A percentile compares a stretch with the other conserved stretches of the same genome.
Conservation (phyloP, 805 yeast species). For the Yamadazyma olivae region DNA sequence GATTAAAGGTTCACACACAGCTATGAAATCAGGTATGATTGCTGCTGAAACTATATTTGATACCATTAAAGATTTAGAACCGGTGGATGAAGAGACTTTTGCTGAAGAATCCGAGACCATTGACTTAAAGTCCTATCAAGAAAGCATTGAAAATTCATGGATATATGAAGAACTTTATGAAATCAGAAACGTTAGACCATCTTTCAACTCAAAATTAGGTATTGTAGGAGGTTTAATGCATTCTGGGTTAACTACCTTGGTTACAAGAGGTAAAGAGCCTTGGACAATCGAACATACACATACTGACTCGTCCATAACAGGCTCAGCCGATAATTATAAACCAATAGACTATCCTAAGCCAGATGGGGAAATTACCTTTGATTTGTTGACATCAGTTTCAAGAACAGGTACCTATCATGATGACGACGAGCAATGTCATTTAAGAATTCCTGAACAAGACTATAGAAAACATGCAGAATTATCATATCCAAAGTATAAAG, state of each 20-base stretch:
- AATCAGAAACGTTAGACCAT: conserved; percentile 90
- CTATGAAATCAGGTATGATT: conserved; percentile 91
- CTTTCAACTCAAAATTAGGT: conserved; percentile 77
- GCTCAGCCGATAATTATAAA: conserved; percentile 58
- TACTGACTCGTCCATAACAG: conserved; percentile 73
- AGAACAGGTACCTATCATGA: conserved; percentile 96
- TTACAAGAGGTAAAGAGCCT: conserved; percentile 77
- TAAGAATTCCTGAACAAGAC: conserved; percentile 62
- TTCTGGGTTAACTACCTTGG: conserved; percentile 78
- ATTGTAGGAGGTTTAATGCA: conserved; percentile 76
- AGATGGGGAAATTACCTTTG: conserved; percentile 90
- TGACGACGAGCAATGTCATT: conserved; percentile 89
- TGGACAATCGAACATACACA: conserved; percentile 76
- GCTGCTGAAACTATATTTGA: conserved; percentile 85
- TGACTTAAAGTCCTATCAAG: conserved; percentile 59
- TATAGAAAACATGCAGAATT: conserved; percentile 61
- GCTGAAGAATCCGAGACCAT: conserved; percentile 29
- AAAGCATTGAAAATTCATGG: conserved; percentile 75
- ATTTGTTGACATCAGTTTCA: conserved; percentile 88
- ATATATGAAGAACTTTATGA: conserved; percentile 75
- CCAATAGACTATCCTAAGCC: conserved; percentile 94
- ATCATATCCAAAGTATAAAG: conserved; percentile 75
- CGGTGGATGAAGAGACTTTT: conserved; percentile 42
- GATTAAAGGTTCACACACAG: conserved; percentile 96
- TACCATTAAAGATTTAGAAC: conserved; percentile 39